phyloP scores from a whole-genome alignment of 768 basidiomycete genomes.

The Trametes meyenii region DNA sequence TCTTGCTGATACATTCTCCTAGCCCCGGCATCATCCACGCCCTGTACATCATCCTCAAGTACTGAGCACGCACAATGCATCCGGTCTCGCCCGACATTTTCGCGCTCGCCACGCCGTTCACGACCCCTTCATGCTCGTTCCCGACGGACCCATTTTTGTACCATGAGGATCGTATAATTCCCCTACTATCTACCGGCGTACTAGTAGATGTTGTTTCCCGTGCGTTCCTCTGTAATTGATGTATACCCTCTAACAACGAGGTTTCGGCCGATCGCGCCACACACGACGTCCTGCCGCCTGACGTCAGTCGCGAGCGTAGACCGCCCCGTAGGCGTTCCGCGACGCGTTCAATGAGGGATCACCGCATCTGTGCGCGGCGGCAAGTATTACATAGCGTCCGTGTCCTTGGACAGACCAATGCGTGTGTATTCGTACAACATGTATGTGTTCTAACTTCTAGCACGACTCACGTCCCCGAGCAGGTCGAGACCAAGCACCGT shows the following conservation, averaged over 20 bases:
- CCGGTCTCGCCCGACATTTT: background rate
- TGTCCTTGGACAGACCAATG: conserved; percentile 33
- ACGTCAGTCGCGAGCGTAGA: no score
- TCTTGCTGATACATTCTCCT: conserved; percentile 26
- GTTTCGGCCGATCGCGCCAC: conserved; percentile 29
- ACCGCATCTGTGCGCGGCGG: background rate
- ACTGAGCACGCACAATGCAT: conserved; percentile 40
- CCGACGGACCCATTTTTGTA: conserved; percentile 11
- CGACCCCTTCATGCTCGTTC: conserved; percentile 20
- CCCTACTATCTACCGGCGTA: conserved; percentile 1
- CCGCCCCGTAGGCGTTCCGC: no score
- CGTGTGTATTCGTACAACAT: conserved; percentile 1
- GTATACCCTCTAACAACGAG: conserved; percentile 26
- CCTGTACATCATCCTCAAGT: conserved; percentile 81
- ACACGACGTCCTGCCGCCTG: background rate
- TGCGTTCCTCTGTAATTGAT: conserved; percentile 10
- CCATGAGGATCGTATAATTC: conserved; percentile 9
- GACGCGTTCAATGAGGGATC: background rate
- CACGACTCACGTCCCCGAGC: background rate
- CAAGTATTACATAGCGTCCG: background rate
- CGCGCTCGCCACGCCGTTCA: conserved; percentile 6
- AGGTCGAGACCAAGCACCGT: background rate
- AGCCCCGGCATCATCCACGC: conserved; percentile 85
- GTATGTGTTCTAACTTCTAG: conserved; percentile 5
- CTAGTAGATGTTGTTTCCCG: conserved; percentile 14